phyloP scores from a whole-genome alignment of 2,329 filamentous ascomycete species.

The Fusarium sp. region DNA sequence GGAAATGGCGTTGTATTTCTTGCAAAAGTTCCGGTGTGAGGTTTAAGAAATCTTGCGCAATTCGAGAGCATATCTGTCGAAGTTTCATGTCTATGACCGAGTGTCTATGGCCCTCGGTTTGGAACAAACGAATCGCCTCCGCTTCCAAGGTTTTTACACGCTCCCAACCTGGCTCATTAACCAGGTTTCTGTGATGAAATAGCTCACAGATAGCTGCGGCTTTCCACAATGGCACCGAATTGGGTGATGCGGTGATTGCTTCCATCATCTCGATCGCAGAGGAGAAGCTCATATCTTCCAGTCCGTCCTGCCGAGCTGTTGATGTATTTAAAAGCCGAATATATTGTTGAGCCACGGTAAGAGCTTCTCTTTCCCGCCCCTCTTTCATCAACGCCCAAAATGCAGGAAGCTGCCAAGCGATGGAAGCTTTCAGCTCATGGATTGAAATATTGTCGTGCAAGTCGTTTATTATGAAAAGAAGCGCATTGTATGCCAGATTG shows the following conservation, averaged over 20 bases:
- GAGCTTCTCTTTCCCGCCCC: too few species aligned
- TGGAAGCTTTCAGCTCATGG: too few species aligned
- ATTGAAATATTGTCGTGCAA: too few species aligned
- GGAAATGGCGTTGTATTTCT: neutral
- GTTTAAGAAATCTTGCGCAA: neutral
- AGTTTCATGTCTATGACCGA: neutral
- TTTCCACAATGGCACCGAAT: neutral
- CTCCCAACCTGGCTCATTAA: neutral
- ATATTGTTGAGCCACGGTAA: too few species aligned
- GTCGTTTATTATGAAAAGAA: too few species aligned
- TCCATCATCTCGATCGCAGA: too few species aligned
- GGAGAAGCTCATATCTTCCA: too few species aligned
- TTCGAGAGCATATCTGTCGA: neutral
- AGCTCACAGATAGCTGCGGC: neutral
- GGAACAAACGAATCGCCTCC: neutral
- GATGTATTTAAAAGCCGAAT: too few species aligned
- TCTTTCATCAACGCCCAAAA: too few species aligned
- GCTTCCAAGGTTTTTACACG: neutral
- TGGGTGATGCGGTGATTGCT: neutral
- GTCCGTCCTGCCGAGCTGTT: too few species aligned
- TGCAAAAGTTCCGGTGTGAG: neutral
- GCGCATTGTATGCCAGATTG: too few species aligned
- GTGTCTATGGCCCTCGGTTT: neutral
- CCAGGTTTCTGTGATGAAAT: neutral
- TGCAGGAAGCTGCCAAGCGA: too few species aligned